phyloP scores from a whole-genome alignment of 2,329 filamentous ascomycete species.

The Diplodia scrobiculata region DNA sequence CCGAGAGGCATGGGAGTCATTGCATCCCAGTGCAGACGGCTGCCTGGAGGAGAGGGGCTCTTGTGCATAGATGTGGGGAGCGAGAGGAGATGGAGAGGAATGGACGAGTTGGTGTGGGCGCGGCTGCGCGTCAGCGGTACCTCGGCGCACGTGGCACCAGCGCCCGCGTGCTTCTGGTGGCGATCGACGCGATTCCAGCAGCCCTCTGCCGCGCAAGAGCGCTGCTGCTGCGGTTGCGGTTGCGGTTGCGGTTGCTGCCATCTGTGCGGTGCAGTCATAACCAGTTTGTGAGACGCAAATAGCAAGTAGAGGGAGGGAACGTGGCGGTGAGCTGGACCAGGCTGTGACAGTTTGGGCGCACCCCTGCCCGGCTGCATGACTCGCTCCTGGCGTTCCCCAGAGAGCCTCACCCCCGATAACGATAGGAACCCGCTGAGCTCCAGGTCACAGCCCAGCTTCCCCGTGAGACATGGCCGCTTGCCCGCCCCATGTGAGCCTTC shows the following conservation, averaged over 20 bases:
- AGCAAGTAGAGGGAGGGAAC: slow-evolving; percentile 12
- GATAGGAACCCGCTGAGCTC: slow-evolving; percentile 11
- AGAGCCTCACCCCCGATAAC: slow-evolving; percentile 27
- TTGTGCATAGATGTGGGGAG: no score
- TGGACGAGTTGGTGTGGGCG: no score
- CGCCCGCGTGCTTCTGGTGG: slow-evolving; percentile 4
- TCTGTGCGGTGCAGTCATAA: neutral
- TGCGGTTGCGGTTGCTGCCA: neutral
- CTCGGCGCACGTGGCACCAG: slow-evolving; percentile 12
- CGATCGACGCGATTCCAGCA: neutral
- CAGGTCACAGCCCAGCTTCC: slow-evolving; percentile 7
- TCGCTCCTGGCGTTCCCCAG: slow-evolving; percentile 17
- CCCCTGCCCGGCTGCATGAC: slow-evolving; percentile 13
- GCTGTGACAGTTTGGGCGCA: neutral
- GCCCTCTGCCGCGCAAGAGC: neutral
- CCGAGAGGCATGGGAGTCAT: neutral
- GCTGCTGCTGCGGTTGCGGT: neutral
- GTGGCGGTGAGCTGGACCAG: slow-evolving; percentile 4
- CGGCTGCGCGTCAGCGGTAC: neutral
- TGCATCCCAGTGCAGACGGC: neutral
- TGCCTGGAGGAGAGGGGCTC: neutral
- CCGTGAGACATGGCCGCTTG: slow-evolving; percentile 11
- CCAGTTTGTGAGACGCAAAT: neutral
- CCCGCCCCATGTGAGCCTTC: slow-evolving; percentile 7
- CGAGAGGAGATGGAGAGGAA: no score